phyloP scores from a whole-genome alignment of 345 rosid species.

The Heritiera fomes region DNA sequence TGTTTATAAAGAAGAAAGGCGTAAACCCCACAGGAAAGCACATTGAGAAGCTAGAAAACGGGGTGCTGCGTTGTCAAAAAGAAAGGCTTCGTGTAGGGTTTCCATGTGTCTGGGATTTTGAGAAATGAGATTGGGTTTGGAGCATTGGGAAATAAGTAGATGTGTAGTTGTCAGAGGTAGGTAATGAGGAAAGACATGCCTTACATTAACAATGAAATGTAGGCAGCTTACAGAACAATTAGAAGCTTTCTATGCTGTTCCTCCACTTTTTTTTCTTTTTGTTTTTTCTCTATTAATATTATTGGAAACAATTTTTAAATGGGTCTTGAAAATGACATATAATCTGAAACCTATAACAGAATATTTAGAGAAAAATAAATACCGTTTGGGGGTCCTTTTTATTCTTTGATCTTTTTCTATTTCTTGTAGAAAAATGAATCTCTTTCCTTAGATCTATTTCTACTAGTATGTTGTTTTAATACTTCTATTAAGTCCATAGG shows the following conservation, averaged over 20 bases:
- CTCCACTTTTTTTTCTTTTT: conserved; percentile 8
- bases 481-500: not conserved
- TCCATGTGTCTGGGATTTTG: conserved; percentile 24
- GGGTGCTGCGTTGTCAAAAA: conserved; percentile 33
- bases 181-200: conserved; percentile 47
- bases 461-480: not conserved
- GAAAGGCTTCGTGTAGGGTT: conserved; percentile 32
- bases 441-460: no score
- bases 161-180: conserved; percentile 60
- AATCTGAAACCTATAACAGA: conserved; percentile 27
- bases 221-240: conserved; percentile 31
- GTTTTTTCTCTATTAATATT: not conserved
- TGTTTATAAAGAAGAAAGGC: not conserved
- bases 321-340: conserved; percentile 36
- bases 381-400: not conserved
- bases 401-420: no score
- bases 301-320: not conserved
- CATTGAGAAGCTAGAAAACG: conserved; percentile 11
- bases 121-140: conserved; percentile 23
- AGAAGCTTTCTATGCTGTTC: conserved; percentile 44
- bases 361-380: no score
- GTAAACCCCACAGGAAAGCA: conserved; percentile 19
- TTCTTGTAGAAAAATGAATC: not conserved
- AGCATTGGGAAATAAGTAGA: conserved; percentile 27
- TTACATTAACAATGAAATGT: conserved; percentile 27